Base-by-base conservation (phyloP, 2,329 filamentous ascomycete genomes). In the Penicillium sp. region DNA sequence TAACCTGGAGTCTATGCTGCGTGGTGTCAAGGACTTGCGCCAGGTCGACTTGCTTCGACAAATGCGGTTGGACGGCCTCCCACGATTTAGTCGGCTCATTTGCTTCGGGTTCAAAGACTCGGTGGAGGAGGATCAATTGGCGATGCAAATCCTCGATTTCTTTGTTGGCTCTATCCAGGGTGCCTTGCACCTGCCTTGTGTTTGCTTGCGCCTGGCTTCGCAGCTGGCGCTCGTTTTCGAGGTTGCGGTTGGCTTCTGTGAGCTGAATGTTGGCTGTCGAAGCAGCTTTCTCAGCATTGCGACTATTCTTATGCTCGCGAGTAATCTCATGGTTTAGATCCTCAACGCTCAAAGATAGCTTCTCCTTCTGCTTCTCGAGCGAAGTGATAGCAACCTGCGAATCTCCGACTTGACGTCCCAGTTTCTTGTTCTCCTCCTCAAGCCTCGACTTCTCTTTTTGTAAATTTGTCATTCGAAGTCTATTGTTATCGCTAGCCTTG, bases 361-460 rank as follows among this genome's bases (percentile, higher is more conserved):
- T 95, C 65, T 96, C 90, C 35, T 92, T 84, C 62, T 92, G 87
- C 71, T 96, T 96, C 61, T 95, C 88, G 6, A 95, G 68, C 1
- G 85, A 84, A 0, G 84, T 84, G 48, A 94, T 80, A 4, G 80
- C 80, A 15, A 95, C 66, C 54, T 95, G 90, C 4, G 85, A 75
- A 50, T 95, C 89, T 39, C 84, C 87, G 9, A 95, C 74, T 59
- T 95, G 86, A 52, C 86, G 85, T 57, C 84, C 79, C 11, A 95
- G 74, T 51, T 82, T 84, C 60, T 77, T 76, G 56, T 84, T 88
- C 35, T 90, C 82, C 50, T 95, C 88, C 42, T 95, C 89, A 0
- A 85, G 65, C 54, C 83, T 86, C 1, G 76, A 64, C 67, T 95
- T 96, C 56, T 95, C 90, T 11, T 81, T 77, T 47, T 90, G 87